These are phyloP conservation scores for Linaria vulgaris DNA, from an alignment of 257 asterid species.

Conservation along the genomic window DNA sequence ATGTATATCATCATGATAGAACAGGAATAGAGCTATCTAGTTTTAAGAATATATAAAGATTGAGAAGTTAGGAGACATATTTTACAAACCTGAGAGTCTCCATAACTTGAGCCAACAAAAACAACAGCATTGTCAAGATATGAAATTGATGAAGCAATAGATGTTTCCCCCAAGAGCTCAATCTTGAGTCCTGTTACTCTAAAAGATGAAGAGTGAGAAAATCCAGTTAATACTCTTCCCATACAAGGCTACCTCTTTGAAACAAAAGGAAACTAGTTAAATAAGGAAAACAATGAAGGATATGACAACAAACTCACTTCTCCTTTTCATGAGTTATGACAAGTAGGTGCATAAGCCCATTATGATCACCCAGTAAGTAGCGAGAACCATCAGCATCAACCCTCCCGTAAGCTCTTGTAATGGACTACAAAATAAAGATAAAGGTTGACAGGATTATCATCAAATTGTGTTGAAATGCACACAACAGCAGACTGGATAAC, in stretches of 20 bases:
- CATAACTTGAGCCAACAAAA: slow-evolving; percentile 85
- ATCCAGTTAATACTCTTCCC: slow-evolving; percentile 11
- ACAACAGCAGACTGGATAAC: slow-evolving; percentile 33
- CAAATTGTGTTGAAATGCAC: slow-evolving; percentile 17
- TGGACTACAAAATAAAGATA: slow-evolving; percentile 48
- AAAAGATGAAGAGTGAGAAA: slow-evolving; percentile 20
- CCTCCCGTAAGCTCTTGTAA: slow-evolving; percentile 85
- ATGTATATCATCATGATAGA: slow-evolving; percentile 5
- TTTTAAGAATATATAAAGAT: neutral
- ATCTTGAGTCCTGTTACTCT: slow-evolving; percentile 91
- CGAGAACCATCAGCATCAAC: slow-evolving; percentile 94
- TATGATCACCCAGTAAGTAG: slow-evolving; percentile 86
- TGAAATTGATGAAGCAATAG: slow-evolving; percentile 83
- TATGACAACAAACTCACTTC: slow-evolving; percentile 53
- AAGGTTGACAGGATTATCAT: slow-evolving; percentile 25
- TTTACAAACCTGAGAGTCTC: slow-evolving; percentile 79
- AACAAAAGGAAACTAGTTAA: slow-evolving; percentile 4
- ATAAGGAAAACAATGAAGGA: slow-evolving; percentile 5
- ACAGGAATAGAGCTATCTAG: neutral
- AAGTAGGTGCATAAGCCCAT: slow-evolving; percentile 77
- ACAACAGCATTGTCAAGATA: slow-evolving; percentile 91
- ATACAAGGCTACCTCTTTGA: slow-evolving; percentile 11
- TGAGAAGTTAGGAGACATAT: too few species aligned
- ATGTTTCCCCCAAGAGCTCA: slow-evolving; percentile 87
- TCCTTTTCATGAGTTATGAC: slow-evolving; percentile 90